phyloP scores from a whole-genome alignment of 345 rosid species.

The Physaria fendleri region DNA sequence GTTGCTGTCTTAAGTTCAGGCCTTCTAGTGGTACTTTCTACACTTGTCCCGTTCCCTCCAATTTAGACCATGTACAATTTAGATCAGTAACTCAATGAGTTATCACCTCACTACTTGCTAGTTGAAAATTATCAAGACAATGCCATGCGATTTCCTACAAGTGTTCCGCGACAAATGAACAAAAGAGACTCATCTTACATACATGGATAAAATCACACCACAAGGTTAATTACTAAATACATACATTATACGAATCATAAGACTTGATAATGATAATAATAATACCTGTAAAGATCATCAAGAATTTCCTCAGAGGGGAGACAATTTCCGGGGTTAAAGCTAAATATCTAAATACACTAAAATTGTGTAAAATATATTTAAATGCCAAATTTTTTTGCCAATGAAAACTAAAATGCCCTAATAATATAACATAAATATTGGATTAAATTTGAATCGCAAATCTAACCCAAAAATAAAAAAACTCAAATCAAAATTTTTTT shows the following conservation, averaged over 20 bases:
- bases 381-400: no score
- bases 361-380: no score
- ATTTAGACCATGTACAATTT: slow-evolving; percentile 94
- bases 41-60: slow-evolving; percentile 42
- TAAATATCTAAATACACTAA: no score
- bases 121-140: slow-evolving; percentile 75
- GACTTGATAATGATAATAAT: not conserved
- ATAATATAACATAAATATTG: no score
- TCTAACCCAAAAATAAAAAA: no score
- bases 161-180: slow-evolving; percentile 4
- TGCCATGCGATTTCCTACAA: slow-evolving; percentile 97
- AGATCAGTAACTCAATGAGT: slow-evolving; percentile 80
- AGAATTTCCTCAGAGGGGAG: slow-evolving; percentile 96
- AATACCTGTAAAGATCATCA: slow-evolving; percentile 97
- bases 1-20: slow-evolving; percentile 17
- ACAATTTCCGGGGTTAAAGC: slow-evolving; percentile 49
- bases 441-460: no score
- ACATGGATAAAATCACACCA: slow-evolving; percentile 6
- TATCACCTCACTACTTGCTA: slow-evolving; percentile 69
- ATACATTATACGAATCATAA: no score
- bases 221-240: slow-evolving; percentile 21
- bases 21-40: slow-evolving; percentile 15
- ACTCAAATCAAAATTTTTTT: no score
- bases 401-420: no score
- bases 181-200: slow-evolving; percentile 9